Base-by-base conservation (phyloP, 2,329 filamentous ascomycete genomes). In the Beauveria scarabaeidicola region DNA sequence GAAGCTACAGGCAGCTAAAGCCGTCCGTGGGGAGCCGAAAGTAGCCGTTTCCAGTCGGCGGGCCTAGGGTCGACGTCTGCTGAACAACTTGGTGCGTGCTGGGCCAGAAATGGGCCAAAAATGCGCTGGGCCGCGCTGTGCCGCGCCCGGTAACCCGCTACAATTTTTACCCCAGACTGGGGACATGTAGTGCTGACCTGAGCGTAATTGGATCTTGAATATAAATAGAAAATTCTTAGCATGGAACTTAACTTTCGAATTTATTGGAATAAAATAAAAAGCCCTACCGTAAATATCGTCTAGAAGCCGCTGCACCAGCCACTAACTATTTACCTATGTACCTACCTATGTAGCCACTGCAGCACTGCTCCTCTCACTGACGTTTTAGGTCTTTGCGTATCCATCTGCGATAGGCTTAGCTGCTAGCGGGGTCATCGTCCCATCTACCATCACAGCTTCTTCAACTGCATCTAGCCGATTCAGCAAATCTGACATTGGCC, bases 21-120 rank as follows among this genome's bases (percentile, higher is more conserved):
- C 61, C 58, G 67, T 64, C 70, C 69, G 69, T 63, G 65, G 67
- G 65, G 68, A 72, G 68, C 70, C 70, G 70, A 65, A 64, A 65
- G 64, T 72, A 72, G 64, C 69, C 70, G 58, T 21, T 58, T 51
- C 46, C 46, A 50, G 46, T 29, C 21, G 23, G 25, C 23, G 7
- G 9, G 7, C 11, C 36, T 23, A n/a, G n/a, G n/a, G 52, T 56
- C 43, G 53, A 57, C 29, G 43, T n/a, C 32, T 40, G 19, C 32
- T 15, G 13, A 25, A 52, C 13, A 52, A 19, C 7, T 9, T 19
- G n/a, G 51, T 21, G 47, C 48, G n/a, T 40, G 21, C 21, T 41
- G 19, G 32, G 50, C 32, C 38, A 53, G 51, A 27, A 29, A 29
- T 36, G 32, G 11, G 17, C 3, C 40, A 19, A n/a, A 17, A 21